A percentile compares a stretch with the other conserved stretches of the same genome.
Evolutionary conservation across 352 stramenopile genomes (phyloP).

Genomic region (Achlya hypogyna): DNA sequence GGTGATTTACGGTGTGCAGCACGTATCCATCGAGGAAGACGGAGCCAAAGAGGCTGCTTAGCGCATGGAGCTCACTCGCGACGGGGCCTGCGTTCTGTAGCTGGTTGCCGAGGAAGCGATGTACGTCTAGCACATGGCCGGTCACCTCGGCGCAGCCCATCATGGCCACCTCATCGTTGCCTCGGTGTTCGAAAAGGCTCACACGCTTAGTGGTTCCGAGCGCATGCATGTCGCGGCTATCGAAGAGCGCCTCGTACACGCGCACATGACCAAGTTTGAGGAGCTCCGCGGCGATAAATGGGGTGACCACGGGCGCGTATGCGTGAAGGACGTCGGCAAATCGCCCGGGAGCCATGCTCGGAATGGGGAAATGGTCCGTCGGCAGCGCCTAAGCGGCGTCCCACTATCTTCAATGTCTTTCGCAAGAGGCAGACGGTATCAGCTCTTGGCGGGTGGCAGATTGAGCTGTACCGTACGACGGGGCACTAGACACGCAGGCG

Average conservation of each 20-base stretch:
- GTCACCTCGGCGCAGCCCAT: background rate
- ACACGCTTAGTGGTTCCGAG: background rate
- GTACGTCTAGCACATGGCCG: conserved; percentile 2
- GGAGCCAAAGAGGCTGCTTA: background rate
- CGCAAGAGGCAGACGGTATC: background rate
- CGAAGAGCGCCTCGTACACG: background rate
- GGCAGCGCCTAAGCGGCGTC: background rate
- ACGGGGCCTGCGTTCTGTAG: background rate
- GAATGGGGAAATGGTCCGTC: background rate
- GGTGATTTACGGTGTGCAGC: background rate
- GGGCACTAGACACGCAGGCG: background rate
- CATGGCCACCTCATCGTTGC: background rate
- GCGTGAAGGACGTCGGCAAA: background rate
- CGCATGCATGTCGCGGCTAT: background rate
- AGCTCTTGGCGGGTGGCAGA: background rate
- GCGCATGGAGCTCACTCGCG: background rate
- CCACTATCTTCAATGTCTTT: conserved; percentile 5
- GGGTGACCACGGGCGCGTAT: conserved; percentile 6
- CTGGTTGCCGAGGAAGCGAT: conserved; percentile 9
- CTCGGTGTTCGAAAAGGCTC: background rate
- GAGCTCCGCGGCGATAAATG: conserved; percentile 13
- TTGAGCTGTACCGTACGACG: no score
- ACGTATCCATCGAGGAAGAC: conserved; percentile 3
- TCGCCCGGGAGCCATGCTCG: background rate
- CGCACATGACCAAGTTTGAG: background rate